phyloP scores from a whole-genome alignment of 1,284 basidiomycete genomes.

The Bjerkandera adusta region DNA sequence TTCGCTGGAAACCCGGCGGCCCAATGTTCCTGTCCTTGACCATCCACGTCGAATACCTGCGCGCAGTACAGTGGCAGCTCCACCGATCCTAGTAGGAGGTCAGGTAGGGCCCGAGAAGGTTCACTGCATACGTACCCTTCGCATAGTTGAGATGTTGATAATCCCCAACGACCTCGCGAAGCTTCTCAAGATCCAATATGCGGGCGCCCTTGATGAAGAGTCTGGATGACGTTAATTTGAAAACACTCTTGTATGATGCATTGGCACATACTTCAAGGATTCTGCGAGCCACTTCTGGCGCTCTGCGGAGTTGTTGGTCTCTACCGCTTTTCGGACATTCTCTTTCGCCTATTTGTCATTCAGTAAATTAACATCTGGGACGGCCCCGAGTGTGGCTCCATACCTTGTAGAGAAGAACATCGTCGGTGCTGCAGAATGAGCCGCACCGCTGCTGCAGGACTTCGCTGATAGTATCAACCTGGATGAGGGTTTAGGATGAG shows the following conservation, averaged over 20 bases:
- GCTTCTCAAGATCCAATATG: conserved; percentile 81
- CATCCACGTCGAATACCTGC: conserved; percentile 74
- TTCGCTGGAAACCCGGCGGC: conserved; percentile 57
- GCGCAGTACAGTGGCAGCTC: conserved; percentile 88
- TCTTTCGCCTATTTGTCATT: conserved; percentile 76
- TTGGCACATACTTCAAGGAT: conserved; percentile 68
- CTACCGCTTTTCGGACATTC: conserved; percentile 87
- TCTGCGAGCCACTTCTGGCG: conserved; percentile 77
- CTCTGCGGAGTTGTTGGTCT: conserved; percentile 72
- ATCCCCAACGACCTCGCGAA: conserved; percentile 83
- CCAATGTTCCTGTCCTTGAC: conserved; percentile 80
- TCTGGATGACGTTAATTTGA: conserved; percentile 36
- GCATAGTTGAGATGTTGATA: conserved; percentile 84
- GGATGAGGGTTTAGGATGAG: not conserved
- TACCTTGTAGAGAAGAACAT: conserved; percentile 97
- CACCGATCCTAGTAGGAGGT: conserved; percentile 61
- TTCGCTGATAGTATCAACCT: conserved; percentile 97
- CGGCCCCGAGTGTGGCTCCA: not conserved
- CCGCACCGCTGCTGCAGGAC: conserved; percentile 93
- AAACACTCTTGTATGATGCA: not conserved
- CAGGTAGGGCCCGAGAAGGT: not conserved
- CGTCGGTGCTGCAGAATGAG: conserved; percentile 96
- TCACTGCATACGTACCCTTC: conserved; percentile 48
- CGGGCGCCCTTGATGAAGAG: conserved; percentile 87
- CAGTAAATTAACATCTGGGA: conserved; percentile 12